Evolutionary conservation across 2,329 filamentous ascomycete species (phyloP).

Genomic region (Helotiales sp.): DNA sequence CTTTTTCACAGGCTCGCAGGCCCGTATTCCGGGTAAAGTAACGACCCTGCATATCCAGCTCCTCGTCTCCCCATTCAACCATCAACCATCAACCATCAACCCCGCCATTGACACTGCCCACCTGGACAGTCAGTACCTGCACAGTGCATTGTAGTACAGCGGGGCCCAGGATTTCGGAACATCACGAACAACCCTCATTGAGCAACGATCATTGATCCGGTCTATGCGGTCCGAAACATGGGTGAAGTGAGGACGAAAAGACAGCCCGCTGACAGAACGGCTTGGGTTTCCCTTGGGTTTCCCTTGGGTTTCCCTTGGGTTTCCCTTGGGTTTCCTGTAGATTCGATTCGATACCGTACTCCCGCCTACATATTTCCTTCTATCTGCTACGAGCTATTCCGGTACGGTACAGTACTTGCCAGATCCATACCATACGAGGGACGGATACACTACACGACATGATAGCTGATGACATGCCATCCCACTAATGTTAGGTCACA

Average conservation of each 20-base stretch:
- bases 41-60: not conserved
- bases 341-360: not conserved
- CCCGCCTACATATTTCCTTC: too few species aligned
- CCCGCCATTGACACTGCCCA: conserved; percentile 32
- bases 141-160: conserved; percentile 21
- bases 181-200: conserved; percentile 23
- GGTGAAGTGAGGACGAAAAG: too few species aligned
- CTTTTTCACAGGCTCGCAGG: conserved; percentile 25
- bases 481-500: conserved; percentile 23
- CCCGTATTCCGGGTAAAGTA: conserved; percentile 20
- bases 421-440: conserved; percentile 5
- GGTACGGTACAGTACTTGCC: not conserved
- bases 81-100: conserved; percentile 29
- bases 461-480: not conserved
- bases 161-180: conserved; percentile 25
- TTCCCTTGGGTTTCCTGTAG: not conserved
- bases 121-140: not conserved
- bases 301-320: too few species aligned
- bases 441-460: conserved; percentile 2
- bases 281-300: conserved; percentile 6
- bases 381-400: too few species aligned
- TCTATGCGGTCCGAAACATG: conserved; percentile 36
- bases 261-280: conserved; percentile 1
- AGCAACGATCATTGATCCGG: conserved; percentile 31
- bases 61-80: conserved; percentile 11